Evolutionary conservation across 2,329 filamentous ascomycete species (phyloP).

Genomic region (Aspergillus melleus): DNA sequence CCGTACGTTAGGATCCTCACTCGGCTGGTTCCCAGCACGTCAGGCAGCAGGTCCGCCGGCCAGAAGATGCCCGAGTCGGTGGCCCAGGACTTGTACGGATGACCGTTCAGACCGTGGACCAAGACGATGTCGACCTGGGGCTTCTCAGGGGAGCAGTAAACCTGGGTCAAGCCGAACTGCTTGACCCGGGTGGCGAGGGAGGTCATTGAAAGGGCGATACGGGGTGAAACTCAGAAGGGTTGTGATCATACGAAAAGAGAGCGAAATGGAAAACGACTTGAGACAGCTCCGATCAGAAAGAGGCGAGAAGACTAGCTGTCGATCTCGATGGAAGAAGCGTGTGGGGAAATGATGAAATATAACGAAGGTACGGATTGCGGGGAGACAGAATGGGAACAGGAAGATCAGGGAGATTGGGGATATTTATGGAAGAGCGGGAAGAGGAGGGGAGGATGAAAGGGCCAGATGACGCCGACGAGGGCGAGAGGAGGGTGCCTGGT

Average conservation of each 20-base stretch:
- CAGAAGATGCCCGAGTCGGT: slow-evolving; percentile 61
- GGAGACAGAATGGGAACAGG: not conserved
- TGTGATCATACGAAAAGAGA: not conserved
- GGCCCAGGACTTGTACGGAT: slow-evolving; percentile 64
- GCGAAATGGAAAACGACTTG: not conserved
- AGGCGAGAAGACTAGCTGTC: not conserved
- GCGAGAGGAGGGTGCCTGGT: slow-evolving; percentile 4
- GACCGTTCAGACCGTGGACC: slow-evolving; percentile 69
- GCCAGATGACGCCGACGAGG: slow-evolving; percentile 3
- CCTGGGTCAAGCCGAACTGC: slow-evolving; percentile 43
- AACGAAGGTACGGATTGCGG: not conserved
- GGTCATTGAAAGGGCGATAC: slow-evolving; percentile 18
- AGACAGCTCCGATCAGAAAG: not conserved
- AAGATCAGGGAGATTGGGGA: not conserved
- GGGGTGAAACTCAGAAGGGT: not conserved
- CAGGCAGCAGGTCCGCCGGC: slow-evolving; percentile 67
- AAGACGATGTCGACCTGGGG: slow-evolving; percentile 60
- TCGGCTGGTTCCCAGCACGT: slow-evolving; percentile 55
- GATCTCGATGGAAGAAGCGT: not conserved
- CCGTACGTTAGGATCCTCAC: slow-evolving; percentile 71
- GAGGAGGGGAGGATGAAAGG: not conserved
- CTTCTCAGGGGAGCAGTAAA: slow-evolving; percentile 38
- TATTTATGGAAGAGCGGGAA: not conserved
- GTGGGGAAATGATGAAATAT: not conserved
- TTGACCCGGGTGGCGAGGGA: slow-evolving; percentile 29